Percentiles rank a stretch among this genome's conserved stretches.
Conservation (phyloP, 139 green algal genomes). For the Chlamydomonas incerta region DNA sequence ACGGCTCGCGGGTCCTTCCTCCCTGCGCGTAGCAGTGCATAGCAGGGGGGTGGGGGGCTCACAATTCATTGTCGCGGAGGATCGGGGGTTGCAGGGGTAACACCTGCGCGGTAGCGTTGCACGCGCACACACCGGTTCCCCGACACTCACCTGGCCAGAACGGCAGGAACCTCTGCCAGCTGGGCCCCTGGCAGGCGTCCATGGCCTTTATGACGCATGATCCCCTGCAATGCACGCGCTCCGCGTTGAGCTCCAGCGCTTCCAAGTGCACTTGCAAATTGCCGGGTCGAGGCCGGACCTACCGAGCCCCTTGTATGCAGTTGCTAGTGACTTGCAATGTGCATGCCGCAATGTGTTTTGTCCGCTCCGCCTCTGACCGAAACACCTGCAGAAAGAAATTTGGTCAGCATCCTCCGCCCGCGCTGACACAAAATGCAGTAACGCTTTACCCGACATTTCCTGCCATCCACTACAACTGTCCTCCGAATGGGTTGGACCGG, state of each 20-base stretch:
- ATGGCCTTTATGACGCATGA: constrained; percentile 36
- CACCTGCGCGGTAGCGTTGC: no score
- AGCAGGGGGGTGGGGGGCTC: no score
- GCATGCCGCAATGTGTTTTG: background rate
- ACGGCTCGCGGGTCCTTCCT: background rate
- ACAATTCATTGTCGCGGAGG: no score
- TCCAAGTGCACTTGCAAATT: no score
- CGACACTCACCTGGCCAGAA: background rate
- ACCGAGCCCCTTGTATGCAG: constrained; percentile 14
- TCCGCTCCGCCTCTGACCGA: background rate
- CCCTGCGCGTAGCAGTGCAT: background rate
- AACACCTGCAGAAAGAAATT: no score
- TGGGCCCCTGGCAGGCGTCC: constrained; percentile 26
- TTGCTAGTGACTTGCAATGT: background rate
- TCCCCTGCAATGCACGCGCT: background rate
- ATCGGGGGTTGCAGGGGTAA: no score
- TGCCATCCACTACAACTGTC: constrained; percentile 8
- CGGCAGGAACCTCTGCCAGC: constrained; percentile 10
- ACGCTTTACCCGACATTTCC: constrained; percentile 29
- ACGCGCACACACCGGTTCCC: no score
- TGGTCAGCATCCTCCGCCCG: no score
- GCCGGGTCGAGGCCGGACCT: no score
- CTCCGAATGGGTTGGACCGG: background rate
- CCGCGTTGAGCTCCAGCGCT: no score
- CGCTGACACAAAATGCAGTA: no score